These are phyloP conservation scores for Wallemia ichthyophaga DNA, from an alignment of 1,284 basidiomycete species.

Conservation along the genomic window DNA sequence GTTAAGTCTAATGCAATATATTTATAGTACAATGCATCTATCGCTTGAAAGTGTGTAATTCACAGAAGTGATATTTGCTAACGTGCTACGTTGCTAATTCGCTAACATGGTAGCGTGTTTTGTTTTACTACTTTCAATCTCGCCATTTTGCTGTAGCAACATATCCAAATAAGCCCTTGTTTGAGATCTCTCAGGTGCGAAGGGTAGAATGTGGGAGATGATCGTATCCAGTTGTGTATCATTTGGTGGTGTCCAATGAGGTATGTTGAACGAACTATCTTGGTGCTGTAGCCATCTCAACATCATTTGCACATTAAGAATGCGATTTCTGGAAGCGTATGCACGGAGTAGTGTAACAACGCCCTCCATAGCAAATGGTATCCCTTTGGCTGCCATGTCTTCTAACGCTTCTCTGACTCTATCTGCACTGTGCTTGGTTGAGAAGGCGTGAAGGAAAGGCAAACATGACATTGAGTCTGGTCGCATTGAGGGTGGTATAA, in stretches of 20 bases:
- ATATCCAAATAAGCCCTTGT: neutral
- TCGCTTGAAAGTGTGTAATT: too few relatives aligned
- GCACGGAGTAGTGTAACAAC: neutral
- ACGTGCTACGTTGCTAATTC: too few relatives aligned
- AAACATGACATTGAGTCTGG: neutral
- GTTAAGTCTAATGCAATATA: too few relatives aligned
- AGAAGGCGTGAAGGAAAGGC: neutral
- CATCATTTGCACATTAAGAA: neutral
- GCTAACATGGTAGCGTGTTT: too few relatives aligned
- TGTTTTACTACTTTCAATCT: too few relatives aligned
- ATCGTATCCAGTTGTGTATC: neutral
- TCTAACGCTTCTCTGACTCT: neutral
- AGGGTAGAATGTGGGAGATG: neutral
- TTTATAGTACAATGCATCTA: neutral
- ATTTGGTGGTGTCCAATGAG: neutral
- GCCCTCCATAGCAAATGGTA: neutral
- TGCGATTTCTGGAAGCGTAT: neutral
- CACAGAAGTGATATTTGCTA: too few relatives aligned
- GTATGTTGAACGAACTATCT: neutral
- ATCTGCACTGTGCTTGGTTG: neutral
- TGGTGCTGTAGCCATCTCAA: neutral
- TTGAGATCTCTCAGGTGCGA: neutral
- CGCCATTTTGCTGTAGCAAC: neutral
- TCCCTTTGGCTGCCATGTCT: neutral
- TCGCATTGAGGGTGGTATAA: neutral